Conservation (phyloP, 1,284 basidiomycete species). For the Naganishia liquefaciens region DNA sequence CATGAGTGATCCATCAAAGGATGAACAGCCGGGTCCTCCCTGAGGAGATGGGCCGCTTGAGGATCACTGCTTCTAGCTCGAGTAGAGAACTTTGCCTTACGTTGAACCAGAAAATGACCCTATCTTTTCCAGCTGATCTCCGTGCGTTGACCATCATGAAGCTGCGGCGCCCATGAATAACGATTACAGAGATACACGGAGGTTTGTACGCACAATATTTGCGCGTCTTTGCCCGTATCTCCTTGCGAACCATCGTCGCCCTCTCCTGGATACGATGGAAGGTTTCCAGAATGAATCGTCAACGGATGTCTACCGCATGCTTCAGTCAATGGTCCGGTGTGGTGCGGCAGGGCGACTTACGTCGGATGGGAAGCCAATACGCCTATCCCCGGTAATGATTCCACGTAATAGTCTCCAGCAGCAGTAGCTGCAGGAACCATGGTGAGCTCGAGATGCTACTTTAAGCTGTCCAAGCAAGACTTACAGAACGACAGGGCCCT, state of each 20-base stretch:
- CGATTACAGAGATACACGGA: background rate
- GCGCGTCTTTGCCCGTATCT: slow-evolving; percentile 46
- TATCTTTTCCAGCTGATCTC: slow-evolving; percentile 78
- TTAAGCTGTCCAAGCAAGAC: background rate
- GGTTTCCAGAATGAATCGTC: slow-evolving; percentile 75
- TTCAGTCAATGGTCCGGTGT: slow-evolving; percentile 47
- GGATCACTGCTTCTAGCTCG: background rate
- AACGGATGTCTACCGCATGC: slow-evolving; percentile 62
- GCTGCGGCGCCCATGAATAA: slow-evolving; percentile 47
- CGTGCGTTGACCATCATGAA: slow-evolving; percentile 90
- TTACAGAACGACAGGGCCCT: slow-evolving; percentile 6
- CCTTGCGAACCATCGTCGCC: slow-evolving; percentile 49
- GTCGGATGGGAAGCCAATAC: slow-evolving; percentile 56
- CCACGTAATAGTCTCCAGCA: slow-evolving; percentile 81
- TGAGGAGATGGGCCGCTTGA: slow-evolving; percentile 44
- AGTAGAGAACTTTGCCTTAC: slow-evolving; percentile 52
- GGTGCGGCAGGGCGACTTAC: slow-evolving; percentile 37
- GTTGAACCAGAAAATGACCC: slow-evolving; percentile 96
- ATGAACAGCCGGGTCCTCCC: slow-evolving; percentile 95
- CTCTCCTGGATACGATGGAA: slow-evolving; percentile 73
- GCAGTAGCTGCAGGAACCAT: slow-evolving; percentile 43
- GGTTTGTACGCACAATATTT: slow-evolving; percentile 48
- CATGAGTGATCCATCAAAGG: slow-evolving; percentile 97
- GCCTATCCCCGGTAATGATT: slow-evolving; percentile 70
- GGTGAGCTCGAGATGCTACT: background rate